Evolutionary conservation across 495 filamentous ascomycete genomes (phyloP).

Genomic region (Aspergillus affinis): DNA sequence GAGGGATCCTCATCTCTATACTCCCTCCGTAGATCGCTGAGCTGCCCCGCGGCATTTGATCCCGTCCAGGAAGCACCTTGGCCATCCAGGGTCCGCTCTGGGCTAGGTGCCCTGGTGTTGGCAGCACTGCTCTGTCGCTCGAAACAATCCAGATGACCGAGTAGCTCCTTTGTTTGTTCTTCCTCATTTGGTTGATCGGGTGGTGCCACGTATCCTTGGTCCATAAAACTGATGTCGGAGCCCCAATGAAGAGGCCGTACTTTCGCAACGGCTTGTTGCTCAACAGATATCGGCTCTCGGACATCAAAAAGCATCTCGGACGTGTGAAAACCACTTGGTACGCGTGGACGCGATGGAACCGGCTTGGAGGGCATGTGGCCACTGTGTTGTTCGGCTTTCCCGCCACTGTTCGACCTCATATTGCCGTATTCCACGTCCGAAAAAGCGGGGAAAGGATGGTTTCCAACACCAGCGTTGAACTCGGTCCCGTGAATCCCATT

Average conservation of each 20-base stretch:
- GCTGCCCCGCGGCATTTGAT: constrained; percentile 9
- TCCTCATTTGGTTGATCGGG: constrained; percentile 56
- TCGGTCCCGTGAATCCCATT: constrained; percentile 33
- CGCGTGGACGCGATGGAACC: constrained; percentile 20
- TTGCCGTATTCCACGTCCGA: constrained; percentile 28
- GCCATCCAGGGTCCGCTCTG: constrained; percentile 32
- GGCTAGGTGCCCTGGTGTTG: constrained; percentile 60
- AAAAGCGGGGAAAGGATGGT: constrained; percentile 31
- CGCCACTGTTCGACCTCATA: constrained; percentile 17
- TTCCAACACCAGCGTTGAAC: constrained; percentile 28
- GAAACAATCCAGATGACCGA: constrained; percentile 56
- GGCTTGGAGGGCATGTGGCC: constrained; percentile 13
- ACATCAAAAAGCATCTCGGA: constrained; percentile 48
- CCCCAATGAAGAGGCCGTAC: constrained; percentile 58
- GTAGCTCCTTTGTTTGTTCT: constrained; percentile 49
- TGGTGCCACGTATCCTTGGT: constrained; percentile 55
- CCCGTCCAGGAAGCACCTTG: constrained; percentile 19
- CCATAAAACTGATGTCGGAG: constrained; percentile 62
- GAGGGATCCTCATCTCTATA: constrained; percentile 27
- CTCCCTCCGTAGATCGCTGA: constrained; percentile 15
- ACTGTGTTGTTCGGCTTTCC: constrained; percentile 17
- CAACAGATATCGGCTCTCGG: constrained; percentile 38
- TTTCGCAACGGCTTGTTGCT: constrained; percentile 41
- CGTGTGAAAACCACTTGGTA: constrained; percentile 42
- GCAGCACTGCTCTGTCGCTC: constrained; percentile 52